These are phyloP conservation scores for Auriscalpium microsporum DNA, from an alignment of 768 basidiomycete species.

Conservation along the genomic window DNA sequence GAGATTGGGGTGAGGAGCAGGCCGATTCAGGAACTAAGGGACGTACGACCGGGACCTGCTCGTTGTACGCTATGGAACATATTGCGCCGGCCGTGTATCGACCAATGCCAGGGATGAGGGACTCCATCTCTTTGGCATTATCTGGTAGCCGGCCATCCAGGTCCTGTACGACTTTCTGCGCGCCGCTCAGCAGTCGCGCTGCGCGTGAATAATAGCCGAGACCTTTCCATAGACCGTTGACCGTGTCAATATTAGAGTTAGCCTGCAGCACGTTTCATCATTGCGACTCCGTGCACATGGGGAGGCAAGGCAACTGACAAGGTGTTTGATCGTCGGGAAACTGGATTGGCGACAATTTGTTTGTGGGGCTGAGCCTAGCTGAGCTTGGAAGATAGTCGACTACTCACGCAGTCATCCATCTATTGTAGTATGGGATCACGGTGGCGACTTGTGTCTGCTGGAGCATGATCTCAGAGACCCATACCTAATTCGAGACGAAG, in stretches of 20 bases:
- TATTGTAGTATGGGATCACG: conserved; percentile 88
- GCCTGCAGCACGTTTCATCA: conserved; percentile 33
- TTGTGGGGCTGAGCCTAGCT: background rate
- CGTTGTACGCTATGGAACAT: conserved; percentile 82
- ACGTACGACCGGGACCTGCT: conserved; percentile 76
- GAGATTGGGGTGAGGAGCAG: background rate
- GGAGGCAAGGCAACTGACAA: conserved; percentile 37
- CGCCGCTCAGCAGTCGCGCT: conserved; percentile 72
- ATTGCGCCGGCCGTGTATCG: conserved; percentile 84
- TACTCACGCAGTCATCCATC: conserved; percentile 75
- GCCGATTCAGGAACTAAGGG: background rate
- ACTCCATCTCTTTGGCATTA: conserved; percentile 74
- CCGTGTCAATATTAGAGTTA: conserved; percentile 65
- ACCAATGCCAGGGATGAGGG: conserved; percentile 79
- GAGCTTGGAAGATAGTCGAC: background rate
- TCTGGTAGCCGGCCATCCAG: conserved; percentile 66
- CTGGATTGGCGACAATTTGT: conserved; percentile 26
- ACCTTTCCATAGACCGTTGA: conserved; percentile 88
- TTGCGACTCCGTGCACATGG: too few species aligned
- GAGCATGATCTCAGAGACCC: conserved; percentile 91
- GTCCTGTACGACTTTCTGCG: conserved; percentile 65
- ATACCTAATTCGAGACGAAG: conserved; percentile 42
- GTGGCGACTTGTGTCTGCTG: conserved; percentile 93
- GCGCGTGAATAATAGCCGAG: conserved; percentile 88
- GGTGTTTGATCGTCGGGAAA: conserved; percentile 73